These are phyloP conservation scores for Pleurotus citrinopileatus DNA, from an alignment of 768 basidiomycete genomes.

Conservation along the genomic window DNA sequence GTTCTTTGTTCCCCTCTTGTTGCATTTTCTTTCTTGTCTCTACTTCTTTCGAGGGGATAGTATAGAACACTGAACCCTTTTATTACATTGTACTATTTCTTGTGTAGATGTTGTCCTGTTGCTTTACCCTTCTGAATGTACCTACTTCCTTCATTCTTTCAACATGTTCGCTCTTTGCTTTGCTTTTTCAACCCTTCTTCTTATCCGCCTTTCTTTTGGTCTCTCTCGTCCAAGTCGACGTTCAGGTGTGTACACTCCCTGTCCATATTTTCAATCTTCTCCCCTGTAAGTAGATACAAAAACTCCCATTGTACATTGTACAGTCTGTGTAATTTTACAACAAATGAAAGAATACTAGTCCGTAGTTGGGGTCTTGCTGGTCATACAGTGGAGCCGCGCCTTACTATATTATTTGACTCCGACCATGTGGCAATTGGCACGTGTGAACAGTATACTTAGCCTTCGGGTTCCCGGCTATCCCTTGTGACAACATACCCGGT, in stretches of 20 bases:
- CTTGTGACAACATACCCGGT: background rate
- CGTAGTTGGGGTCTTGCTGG: too few species aligned
- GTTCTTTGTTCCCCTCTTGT: background rate
- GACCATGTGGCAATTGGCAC: constrained; percentile 9
- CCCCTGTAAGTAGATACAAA: background rate
- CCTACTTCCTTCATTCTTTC: background rate
- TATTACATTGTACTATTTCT: background rate
- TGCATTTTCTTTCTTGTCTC: background rate
- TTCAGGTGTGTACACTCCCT: background rate
- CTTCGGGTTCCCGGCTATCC: constrained; percentile 5
- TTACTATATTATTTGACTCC: background rate
- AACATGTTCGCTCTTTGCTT: background rate
- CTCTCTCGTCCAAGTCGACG: too few species aligned
- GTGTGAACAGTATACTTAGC: constrained; percentile 14
- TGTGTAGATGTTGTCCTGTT: background rate
- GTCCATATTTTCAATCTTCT: background rate
- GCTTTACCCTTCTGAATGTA: background rate
- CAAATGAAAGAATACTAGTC: too few species aligned
- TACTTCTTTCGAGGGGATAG: background rate
- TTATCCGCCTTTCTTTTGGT: background rate
- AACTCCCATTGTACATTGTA: background rate
- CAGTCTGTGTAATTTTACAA: constrained; percentile 3
- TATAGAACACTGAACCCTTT: background rate
- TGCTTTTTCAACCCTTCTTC: background rate
- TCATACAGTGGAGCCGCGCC: too few species aligned